Base-by-base conservation (phyloP, 345 rosid species). In the Populus pruinosa region DNA sequence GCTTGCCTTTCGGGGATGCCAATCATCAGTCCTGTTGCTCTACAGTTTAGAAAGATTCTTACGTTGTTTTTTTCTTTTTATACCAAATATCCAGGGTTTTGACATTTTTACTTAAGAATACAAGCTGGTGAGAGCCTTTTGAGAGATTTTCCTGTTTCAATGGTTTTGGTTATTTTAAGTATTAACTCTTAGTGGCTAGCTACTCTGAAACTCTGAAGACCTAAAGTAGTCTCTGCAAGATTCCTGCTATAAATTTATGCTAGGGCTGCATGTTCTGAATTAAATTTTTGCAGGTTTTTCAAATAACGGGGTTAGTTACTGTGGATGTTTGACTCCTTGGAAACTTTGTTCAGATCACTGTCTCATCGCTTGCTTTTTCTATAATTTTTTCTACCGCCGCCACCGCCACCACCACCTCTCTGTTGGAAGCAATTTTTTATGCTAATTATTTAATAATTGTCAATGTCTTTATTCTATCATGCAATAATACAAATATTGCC, bases 291-390 rank as follows among this genome's bases (percentile, higher is more conserved):
- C 81, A 78, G 86, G 77, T 78, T 83, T 81, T 77, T 79, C 43
- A 70, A 33, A 77, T 63, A 47, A 78, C 71, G 70, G 50, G 13
- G 71, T 50, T 20, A 61, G 77, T 74, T 66, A 70, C 80, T 74
- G 72, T 82, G 70, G 86, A 77, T 77, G 82, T 86, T 43, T 78
- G 88, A 85, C 83, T 49, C 63, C 38, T 63, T 75, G 10, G 70
- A 47, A 78, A 63, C 71, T 55, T 81, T 50, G 77, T 76, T 69
- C 74, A 23, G 23, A 74, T 59, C 77, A 75, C 76, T 39, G 72
- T 70, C 77, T 62, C 27, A 76, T 81, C 69, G 71, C 77, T 73
- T 78, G 68, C 80, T 38, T 62, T 55, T 18, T 23, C 23, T 11
- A 8, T 49, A 25, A 8, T 25, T 66, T 47, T 53, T 23, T 75